These are phyloP conservation scores for Rhododendron molle DNA, from an alignment of 148 eudicot genomes.

Conservation along the genomic window DNA sequence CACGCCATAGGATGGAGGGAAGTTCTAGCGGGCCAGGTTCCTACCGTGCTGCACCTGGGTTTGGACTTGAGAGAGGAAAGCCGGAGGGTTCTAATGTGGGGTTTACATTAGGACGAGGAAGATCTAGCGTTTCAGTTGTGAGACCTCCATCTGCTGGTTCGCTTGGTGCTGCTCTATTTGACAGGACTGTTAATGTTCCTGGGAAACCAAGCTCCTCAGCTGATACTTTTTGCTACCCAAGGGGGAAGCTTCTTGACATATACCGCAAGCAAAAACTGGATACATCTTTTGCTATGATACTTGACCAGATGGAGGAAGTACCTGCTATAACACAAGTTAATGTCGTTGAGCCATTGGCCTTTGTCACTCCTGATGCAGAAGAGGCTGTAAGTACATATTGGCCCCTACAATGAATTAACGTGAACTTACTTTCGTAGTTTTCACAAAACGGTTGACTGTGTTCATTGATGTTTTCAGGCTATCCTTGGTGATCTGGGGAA, in stretches of 20 bases:
- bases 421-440: background rate
- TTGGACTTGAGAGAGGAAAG: slow-evolving; percentile 73
- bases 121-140: slow-evolving; percentile 41
- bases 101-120: slow-evolving; percentile 81
- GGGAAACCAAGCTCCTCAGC: slow-evolving; percentile 42
- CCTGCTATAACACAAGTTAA: slow-evolving; percentile 50
- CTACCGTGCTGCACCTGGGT: slow-evolving; percentile 90
- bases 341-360: slow-evolving; percentile 69
- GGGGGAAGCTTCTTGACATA: slow-evolving; percentile 89
- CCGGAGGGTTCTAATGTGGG: slow-evolving; percentile 62
- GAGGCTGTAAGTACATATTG: slow-evolving; percentile 58
- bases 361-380: slow-evolving; percentile 66
- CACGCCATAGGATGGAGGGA: slow-evolving; percentile 84
- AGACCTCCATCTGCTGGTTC: slow-evolving; percentile 51
- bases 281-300: slow-evolving; percentile 33
- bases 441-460: slow-evolving; percentile 22
- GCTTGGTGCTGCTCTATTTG: slow-evolving; percentile 38
- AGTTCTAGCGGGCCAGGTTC: slow-evolving; percentile 55
- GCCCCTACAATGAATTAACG: background rate
- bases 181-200: slow-evolving; percentile 37
- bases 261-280: slow-evolving; percentile 60
- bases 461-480: slow-evolving; percentile 34
- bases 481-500: slow-evolving; percentile 67
- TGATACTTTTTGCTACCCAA: slow-evolving; percentile 64
- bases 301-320: slow-evolving; percentile 53